A percentile compares a stretch with the other conserved stretches of the same genome.
Conservation (phyloP, 2,329 filamentous ascomycete species). For the Ophiosphaerella korrae region DNA sequence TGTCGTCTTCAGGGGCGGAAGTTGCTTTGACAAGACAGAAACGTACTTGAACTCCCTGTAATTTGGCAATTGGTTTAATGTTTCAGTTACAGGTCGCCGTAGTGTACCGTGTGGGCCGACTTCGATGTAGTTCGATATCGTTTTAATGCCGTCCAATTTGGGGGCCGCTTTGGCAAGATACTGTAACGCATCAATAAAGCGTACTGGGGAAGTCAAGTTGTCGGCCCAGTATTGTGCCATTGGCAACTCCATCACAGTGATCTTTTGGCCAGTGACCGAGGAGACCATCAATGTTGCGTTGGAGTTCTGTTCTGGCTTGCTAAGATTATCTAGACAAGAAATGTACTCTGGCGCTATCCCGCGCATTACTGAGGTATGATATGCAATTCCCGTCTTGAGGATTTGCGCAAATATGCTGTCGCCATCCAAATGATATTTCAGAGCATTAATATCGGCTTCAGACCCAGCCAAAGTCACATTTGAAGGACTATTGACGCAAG, state of each 20-base stretch:
- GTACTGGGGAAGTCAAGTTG: conserved; percentile 45
- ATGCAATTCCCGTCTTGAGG: conserved; percentile 51
- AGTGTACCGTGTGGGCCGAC: conserved; percentile 43
- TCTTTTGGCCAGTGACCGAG: not conserved
- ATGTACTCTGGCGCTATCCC: conserved; percentile 19
- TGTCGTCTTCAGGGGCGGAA: not conserved
- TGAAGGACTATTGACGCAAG: conserved; percentile 8
- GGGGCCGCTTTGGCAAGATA: not conserved
- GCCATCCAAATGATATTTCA: conserved; percentile 37
- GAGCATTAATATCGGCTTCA: conserved; percentile 41
- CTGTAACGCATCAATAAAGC: conserved; percentile 28
- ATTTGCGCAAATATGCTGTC: conserved; percentile 44
- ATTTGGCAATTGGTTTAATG: not conserved
- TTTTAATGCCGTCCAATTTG: not conserved
- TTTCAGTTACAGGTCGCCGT: conserved; percentile 23
- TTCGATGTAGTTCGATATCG: conserved; percentile 34
- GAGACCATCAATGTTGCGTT: not conserved
- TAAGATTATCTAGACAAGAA: not conserved
- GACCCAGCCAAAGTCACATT: conserved; percentile 52
- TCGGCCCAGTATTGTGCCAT: conserved; percentile 34
- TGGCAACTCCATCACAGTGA: not conserved
- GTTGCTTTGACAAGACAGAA: not conserved
- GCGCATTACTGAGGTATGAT: conserved; percentile 52
- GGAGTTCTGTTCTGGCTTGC: not conserved
- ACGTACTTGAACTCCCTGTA: not conserved